Evolutionary conservation across 768 basidiomycete species (phyloP).

Genomic region (Tricholoma sp.): DNA sequence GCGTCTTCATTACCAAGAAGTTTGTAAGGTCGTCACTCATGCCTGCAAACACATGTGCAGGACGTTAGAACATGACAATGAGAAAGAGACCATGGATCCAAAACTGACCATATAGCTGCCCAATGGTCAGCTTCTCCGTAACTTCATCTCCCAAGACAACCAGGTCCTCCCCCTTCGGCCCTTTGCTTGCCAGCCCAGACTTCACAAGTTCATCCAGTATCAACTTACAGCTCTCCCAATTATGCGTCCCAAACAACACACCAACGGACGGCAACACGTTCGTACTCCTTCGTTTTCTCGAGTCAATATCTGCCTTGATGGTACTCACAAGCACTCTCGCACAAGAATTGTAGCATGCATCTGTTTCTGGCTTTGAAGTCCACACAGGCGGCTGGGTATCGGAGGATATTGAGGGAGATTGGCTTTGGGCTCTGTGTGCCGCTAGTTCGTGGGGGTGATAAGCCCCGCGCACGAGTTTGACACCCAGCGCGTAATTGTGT

Average conservation of each 20-base stretch:
- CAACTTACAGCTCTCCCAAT: constrained; percentile 59
- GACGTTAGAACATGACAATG: not conserved
- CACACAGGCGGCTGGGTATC: constrained; percentile 65
- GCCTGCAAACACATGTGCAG: constrained; percentile 36
- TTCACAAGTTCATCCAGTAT: constrained; percentile 57
- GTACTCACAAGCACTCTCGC: constrained; percentile 49
- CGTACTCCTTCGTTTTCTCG: constrained; percentile 2
- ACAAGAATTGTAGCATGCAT: constrained; percentile 65
- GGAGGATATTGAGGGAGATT: constrained; percentile 48
- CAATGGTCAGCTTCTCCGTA: constrained; percentile 64
- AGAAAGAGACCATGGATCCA: constrained; percentile 10
- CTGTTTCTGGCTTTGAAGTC: constrained; percentile 63
- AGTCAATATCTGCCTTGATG: constrained; percentile 46
- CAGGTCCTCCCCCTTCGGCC: constrained; percentile 13
- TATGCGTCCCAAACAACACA: constrained; percentile 86
- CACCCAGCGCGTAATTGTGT: constrained; percentile 71
- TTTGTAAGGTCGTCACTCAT: constrained; percentile 84
- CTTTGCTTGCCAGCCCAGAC: constrained; percentile 46
- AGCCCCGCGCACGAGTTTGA: constrained; percentile 91
- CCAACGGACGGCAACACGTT: constrained; percentile 34
- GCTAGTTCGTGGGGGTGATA: constrained; percentile 77
- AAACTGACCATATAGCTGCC: constrained; percentile 72
- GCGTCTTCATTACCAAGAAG: constrained; percentile 53
- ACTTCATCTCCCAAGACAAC: constrained; percentile 46
- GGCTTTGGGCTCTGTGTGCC: constrained; percentile 30